phyloP scores from a whole-genome alignment of 108 stramenopile species.

The Fragilaria crotonensis region DNA sequence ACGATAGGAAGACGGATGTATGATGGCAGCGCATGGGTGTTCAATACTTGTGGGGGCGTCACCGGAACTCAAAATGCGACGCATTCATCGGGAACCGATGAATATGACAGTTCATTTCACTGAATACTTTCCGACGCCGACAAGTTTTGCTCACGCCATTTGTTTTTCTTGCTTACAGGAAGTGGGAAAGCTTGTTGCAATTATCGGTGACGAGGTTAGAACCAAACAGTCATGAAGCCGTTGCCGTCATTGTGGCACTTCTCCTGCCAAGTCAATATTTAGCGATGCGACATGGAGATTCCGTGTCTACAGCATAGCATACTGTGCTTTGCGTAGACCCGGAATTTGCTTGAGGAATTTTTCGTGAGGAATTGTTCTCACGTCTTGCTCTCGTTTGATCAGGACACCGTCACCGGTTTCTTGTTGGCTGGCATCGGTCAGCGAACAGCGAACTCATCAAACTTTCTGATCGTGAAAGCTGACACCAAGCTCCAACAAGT shows the following conservation, averaged over 20 bases:
- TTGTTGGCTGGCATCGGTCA: conserved; percentile 96
- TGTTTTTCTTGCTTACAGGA: conserved; percentile 38
- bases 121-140: too few species aligned
- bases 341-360: not conserved
- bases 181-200: conserved; percentile 87
- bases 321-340: not conserved
- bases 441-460: conserved; percentile 87
- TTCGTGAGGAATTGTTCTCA: not conserved
- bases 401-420: conserved; percentile 99
- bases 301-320: not conserved
- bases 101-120: too few species aligned
- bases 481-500: conserved; percentile 71
- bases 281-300: not conserved
- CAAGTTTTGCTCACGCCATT: too few species aligned
- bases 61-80: too few species aligned
- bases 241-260: not conserved
- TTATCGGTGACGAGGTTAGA: conserved; percentile 88
- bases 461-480: conserved; percentile 94
- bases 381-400: conserved; percentile 4
- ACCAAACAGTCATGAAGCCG: not conserved
- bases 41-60: too few species aligned
- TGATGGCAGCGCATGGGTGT: too few species aligned
- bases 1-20: too few species aligned
- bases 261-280: not conserved
- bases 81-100: too few species aligned